Conservation (phyloP, 2,329 filamentous ascomycete genomes). For the Pestalotiopsis fici region DNA sequence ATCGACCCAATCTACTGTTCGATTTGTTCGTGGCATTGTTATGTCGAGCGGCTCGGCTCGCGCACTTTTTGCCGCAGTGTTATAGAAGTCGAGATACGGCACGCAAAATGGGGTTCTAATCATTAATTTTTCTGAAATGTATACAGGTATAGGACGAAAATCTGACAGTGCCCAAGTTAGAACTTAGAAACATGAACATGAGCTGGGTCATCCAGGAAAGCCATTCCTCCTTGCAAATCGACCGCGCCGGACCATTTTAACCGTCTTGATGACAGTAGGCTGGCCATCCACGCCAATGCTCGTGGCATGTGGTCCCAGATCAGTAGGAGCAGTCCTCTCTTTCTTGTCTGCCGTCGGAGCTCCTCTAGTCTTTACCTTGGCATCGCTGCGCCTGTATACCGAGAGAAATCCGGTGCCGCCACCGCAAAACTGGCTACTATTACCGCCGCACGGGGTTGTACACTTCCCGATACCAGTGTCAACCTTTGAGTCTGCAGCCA, state of each 20-base stretch:
- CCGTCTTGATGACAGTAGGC: constrained; percentile 3
- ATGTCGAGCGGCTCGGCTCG: background rate
- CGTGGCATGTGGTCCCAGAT: background rate
- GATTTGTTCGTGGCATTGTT: background rate
- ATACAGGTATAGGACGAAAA: too few species aligned
- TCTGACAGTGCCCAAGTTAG: too few species aligned
- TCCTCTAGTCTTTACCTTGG: background rate
- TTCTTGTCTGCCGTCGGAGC: background rate
- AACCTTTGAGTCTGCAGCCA: background rate
- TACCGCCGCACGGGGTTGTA: background rate
- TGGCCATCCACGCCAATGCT: background rate
- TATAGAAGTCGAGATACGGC: background rate
- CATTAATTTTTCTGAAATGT: too few species aligned
- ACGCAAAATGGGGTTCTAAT: background rate
- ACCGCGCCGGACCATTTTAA: constrained; percentile 2
- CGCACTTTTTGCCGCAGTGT: background rate
- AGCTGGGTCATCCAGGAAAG: too few species aligned
- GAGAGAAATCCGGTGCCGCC: background rate
- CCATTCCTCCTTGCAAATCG: background rate
- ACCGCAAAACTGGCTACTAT: background rate
- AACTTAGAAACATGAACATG: too few species aligned
- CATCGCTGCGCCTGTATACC: background rate
- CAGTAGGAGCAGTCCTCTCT: background rate
- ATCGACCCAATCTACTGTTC: background rate
- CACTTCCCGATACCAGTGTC: background rate